Conservation (phyloP, 371 early-diverging fungal species). For the Rhizopus microsporus region DNA sequence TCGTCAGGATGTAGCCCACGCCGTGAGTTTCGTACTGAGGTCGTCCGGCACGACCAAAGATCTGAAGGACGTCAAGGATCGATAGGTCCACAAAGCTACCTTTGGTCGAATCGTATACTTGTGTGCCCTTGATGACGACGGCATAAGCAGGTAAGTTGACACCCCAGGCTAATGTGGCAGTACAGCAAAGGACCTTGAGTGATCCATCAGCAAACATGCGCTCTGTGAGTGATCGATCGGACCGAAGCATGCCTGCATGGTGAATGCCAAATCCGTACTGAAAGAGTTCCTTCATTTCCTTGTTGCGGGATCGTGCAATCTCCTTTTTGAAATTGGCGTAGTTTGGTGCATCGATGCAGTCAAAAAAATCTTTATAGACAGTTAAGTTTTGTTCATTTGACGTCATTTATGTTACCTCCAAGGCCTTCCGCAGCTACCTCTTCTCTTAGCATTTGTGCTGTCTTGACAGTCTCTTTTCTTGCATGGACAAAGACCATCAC, state of each 20-base stretch:
- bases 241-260: constrained; percentile 96
- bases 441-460: constrained; percentile 83
- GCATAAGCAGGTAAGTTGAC: constrained; percentile 99
- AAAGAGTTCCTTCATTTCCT: constrained; percentile 87
- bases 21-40: constrained; percentile 94
- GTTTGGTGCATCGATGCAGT: constrained; percentile 33
- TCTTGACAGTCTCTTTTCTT: constrained; percentile 94
- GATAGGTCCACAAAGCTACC: constrained; percentile 92
- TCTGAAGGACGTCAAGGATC: constrained; percentile 97
- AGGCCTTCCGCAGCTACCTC: constrained; percentile 67
- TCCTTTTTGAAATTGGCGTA: constrained; percentile 36
- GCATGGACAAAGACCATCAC: constrained; percentile 99
- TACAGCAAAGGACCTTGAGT: constrained; percentile 94
- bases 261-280: constrained; percentile 92
- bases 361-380: constrained; percentile 40
- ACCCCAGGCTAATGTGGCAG: constrained; percentile 99
- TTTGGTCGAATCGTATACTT: constrained; percentile 93
- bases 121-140: constrained; percentile 98
- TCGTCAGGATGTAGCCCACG: constrained; percentile 91
- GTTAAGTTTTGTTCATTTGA: not conserved
- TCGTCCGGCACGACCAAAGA: constrained; percentile 99
- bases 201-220: constrained; percentile 89
- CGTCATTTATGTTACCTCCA: constrained; percentile 31
- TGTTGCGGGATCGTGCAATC: constrained; percentile 71
- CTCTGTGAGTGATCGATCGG: constrained; percentile 91